Base-by-base conservation (phyloP, 2,329 filamentous ascomycete species). In the Penicillium frequentans region DNA sequence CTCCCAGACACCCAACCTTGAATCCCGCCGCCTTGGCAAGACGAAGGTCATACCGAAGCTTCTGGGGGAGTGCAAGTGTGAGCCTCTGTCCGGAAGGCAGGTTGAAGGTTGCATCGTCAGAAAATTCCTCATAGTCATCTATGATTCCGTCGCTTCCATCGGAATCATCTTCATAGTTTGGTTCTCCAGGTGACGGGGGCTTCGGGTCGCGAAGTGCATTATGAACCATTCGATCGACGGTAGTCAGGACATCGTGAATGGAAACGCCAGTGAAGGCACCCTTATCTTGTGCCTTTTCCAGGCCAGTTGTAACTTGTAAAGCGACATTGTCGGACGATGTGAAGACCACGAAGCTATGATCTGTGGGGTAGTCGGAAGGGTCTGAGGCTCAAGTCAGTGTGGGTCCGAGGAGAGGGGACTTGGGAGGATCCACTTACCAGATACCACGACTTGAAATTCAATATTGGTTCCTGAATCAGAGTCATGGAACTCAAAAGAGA, bases 11-110 rank as follows among this genome's bases (percentile, higher is more conserved):
- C 2, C 88, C 90, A 27, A 93, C 79, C 59, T 83, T 88, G 72
- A 91, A 90, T 0, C 91, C 91, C 1, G 86, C 84, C 1, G 77
- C 64, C 65, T 86, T 88, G 3, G 83, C 85, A 23, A 73, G 73
- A 39, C 77, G 78, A 9, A 96, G 79, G 68, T 93, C 90, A 8
- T 71, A 69, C 43, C 80, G 79, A 53, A 90, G 77, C n/a, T 79
- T 64, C 52, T 62, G 56, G 13, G 66, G 62, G 45, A 68, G 31
- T 49, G 8, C 9, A 46, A 68, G 26, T 49, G 8, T 10, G 0
- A 13, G 8, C 11, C 8, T 16, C 59, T 27, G 42, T 16, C 23
- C 26, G 9, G 37, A 26, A 39, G 55, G 13, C 54, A 16, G 55
- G 26, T 45, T 6, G 24, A 62, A 43, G 23, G 31, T 55, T 6